Percentiles rank a stretch among this genome's conserved stretches.
phyloP scores from a whole-genome alignment of 176 grass and related monocot species.

The Chrysopogon serrulatus region DNA sequence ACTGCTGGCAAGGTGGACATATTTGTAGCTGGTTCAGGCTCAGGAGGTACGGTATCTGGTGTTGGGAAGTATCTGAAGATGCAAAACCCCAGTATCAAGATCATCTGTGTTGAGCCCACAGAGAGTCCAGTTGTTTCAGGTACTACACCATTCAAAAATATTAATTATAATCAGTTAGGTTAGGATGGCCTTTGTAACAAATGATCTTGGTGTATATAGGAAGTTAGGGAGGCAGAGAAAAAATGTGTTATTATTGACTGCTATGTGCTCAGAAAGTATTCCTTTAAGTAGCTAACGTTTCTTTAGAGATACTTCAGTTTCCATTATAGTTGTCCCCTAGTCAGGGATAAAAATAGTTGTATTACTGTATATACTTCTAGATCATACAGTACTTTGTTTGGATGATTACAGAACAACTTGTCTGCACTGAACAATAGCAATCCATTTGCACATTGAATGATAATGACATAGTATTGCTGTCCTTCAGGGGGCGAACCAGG shows the following conservation, averaged over 20 bases:
- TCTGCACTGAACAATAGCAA: background rate
- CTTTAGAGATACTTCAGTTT: background rate
- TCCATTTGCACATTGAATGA: background rate
- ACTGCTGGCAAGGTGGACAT: constrained; percentile 56
- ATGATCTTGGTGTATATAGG: background rate
- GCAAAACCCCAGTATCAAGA: constrained; percentile 56
- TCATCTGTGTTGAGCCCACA: constrained; percentile 70
- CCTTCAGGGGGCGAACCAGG: constrained; percentile 61
- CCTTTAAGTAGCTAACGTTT: background rate
- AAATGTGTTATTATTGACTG: background rate
- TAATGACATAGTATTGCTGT: background rate
- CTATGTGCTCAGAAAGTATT: background rate
- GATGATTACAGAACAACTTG: background rate
- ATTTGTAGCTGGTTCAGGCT: constrained; percentile 50
- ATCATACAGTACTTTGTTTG: background rate
- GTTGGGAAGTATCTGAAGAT: constrained; percentile 73
- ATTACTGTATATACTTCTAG: background rate
- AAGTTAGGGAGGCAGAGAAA: background rate
- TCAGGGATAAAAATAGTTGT: background rate
- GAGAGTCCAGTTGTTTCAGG: constrained; percentile 76
- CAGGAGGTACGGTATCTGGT: constrained; percentile 68
- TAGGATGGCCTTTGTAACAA: background rate
- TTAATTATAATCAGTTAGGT: background rate
- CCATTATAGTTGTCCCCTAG: background rate
- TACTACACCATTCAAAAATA: background rate